Percentiles rank a stretch among this genome's conserved stretches.
Conservation (phyloP, 768 basidiomycete genomes). For the Hemileccinum rubropunctum region DNA sequence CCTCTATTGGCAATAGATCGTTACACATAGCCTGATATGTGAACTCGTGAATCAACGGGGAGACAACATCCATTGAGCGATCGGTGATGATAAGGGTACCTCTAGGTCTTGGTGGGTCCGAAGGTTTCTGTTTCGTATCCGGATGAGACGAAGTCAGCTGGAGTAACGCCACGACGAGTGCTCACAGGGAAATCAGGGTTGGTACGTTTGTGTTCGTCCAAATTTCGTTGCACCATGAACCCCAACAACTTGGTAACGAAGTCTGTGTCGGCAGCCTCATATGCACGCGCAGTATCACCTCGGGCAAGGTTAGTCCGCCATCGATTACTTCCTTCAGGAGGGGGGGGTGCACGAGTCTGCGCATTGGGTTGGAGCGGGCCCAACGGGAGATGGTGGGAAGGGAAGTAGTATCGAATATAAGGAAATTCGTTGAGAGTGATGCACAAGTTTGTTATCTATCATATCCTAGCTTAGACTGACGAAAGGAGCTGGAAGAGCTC, state of each 20-base stretch:
- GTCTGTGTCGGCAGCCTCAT: constrained; percentile 70
- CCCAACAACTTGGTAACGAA: constrained; percentile 82
- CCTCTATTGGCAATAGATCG: constrained; percentile 85
- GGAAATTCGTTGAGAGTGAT: constrained; percentile 91
- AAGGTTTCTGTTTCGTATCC: constrained; percentile 41
- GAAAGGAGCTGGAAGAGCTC: not conserved
- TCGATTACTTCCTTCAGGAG: constrained; percentile 58
- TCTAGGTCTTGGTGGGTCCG: constrained; percentile 62
- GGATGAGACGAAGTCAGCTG: constrained; percentile 1
- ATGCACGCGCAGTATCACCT: constrained; percentile 64
- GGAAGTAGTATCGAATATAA: constrained; percentile 88
- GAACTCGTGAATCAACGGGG: constrained; percentile 94
- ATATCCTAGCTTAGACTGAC: constrained; percentile 1
- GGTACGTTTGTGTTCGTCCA: constrained; percentile 84
- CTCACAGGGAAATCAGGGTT: constrained; percentile 89
- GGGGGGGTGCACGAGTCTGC: constrained; percentile 64
- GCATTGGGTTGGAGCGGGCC: constrained; percentile 74
- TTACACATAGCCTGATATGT: constrained; percentile 99
- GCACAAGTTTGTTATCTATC: constrained; percentile 83
- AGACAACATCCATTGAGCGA: constrained; percentile 90
- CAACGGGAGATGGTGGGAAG: constrained; percentile 76
- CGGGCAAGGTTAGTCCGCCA: constrained; percentile 84
- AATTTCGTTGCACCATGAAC: constrained; percentile 73
- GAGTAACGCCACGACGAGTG: constrained; percentile 4
- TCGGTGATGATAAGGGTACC: constrained; percentile 90